A percentile compares a stretch with the other conserved stretches of the same genome.
These are phyloP conservation scores for Leccinum incarnatum DNA, from an alignment of 768 basidiomycete species.

Conservation along the genomic window DNA sequence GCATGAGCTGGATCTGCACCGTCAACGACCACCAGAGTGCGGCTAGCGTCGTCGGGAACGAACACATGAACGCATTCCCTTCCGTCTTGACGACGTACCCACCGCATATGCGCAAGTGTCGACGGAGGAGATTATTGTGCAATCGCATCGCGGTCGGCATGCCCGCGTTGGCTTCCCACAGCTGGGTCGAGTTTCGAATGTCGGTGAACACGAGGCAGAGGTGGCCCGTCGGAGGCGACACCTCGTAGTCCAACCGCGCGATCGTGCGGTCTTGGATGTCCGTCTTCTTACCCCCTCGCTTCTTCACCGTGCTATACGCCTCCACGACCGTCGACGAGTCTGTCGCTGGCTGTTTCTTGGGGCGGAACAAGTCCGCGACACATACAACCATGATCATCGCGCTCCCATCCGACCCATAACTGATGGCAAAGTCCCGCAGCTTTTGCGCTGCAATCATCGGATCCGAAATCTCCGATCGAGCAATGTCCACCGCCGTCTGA, in stretches of 20 bases:
- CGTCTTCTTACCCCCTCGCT: conserved; percentile 40
- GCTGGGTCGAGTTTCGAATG: conserved; percentile 92
- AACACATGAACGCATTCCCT: conserved; percentile 99
- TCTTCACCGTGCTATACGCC: conserved; percentile 27
- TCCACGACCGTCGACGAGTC: conserved; percentile 37
- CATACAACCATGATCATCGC: conserved; percentile 98
- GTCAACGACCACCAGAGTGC: conserved; percentile 90
- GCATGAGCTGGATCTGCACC: conserved; percentile 79
- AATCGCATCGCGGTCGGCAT: conserved; percentile 92
- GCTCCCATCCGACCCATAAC: conserved; percentile 90
- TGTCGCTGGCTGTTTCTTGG: conserved; percentile 40
- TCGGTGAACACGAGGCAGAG: conserved; percentile 96
- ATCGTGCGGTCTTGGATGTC: conserved; percentile 58
- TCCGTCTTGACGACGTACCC: conserved; percentile 99
- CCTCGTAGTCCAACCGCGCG: conserved; percentile 68
- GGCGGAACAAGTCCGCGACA: conserved; percentile 73
- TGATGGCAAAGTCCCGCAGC: conserved; percentile 93
- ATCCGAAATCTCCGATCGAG: conserved; percentile 63
- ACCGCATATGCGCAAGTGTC: conserved; percentile 83
- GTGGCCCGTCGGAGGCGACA: conserved; percentile 78
- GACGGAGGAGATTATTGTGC: conserved; percentile 84
- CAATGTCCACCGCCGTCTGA: conserved; percentile 96
- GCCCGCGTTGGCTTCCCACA: conserved; percentile 95
- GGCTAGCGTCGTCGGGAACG: conserved; percentile 84
- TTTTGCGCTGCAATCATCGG: conserved; percentile 95